Evolutionary conservation across 2,329 filamentous ascomycete genomes (phyloP), one percentile per base, ranked within the genome.

Genomic region (Nakataea oryzae): DNA sequence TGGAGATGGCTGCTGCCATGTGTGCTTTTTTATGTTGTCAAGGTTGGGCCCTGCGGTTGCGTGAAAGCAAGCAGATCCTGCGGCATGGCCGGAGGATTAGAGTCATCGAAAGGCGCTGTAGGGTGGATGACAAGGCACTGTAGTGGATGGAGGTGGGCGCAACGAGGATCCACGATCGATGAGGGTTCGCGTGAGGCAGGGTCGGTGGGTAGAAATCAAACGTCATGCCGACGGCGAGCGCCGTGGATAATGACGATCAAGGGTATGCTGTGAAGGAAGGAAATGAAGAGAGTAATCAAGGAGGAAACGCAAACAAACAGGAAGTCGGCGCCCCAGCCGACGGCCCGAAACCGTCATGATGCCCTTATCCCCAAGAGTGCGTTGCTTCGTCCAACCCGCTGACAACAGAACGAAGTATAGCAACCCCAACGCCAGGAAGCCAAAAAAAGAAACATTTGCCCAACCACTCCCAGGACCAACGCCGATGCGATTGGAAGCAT

Each of bases 381-480:
- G 50, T 54, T 21, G 29, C 50, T 41, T 60, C 58, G 41, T 60
- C 58, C 58, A 30, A 60, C 47, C 41, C 58, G 17, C 41, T 27
- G 41, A 54, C 47, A 50, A 9, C 30, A 34, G 41, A 54, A 60
- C 54, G 34, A 54, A 54, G 58, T 6, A 50, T 6, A 60, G 54
- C n/a, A 60, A 3, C 24, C 41, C 58, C 41, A 60, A 60, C 58
- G 41, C 58, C 58, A 60, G 58, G 54, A 60, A 60, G 34, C 34
- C 57, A 30, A 28, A 54, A 28, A 54, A 60, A 60, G 41, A 27
- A 14, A 60, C 29, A 17, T 27, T 50, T 29, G 41, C 41, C 58
- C n/a, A 50, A 26, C 32, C 29, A 41, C 50, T 41, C 41, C 21
- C 24, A 50, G 26, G 29, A 59, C 41, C 34, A 27, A 54, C 58